These are phyloP conservation scores for Penicillium sp. DNA, from an alignment of 2,329 filamentous ascomycete species.

Conservation along the genomic window DNA sequence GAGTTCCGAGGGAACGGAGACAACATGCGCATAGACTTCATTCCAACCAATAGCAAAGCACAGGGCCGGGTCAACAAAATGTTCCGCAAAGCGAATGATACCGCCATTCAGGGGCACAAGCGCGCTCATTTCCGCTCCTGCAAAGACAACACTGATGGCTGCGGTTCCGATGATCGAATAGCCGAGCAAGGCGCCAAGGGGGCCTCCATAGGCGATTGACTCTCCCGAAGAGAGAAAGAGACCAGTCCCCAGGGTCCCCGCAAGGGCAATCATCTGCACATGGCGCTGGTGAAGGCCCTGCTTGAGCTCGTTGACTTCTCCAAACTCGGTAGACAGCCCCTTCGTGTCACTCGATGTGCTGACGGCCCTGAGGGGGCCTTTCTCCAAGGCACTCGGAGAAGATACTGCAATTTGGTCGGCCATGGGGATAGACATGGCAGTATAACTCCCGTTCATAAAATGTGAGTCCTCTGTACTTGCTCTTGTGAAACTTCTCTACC, in stretches of 20 bases:
- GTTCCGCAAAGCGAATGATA: constrained; percentile 41
- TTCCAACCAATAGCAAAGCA: constrained; percentile 43
- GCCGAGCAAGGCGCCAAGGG: constrained; percentile 44
- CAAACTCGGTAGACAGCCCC: neutral
- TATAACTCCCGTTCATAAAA: no score
- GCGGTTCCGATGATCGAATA: constrained; percentile 48
- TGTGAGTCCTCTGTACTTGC: no score
- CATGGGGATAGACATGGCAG: neutral
- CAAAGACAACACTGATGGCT: constrained; percentile 46
- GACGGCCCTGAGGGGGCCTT: neutral
- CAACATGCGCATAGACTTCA: constrained; percentile 46
- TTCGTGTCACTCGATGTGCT: neutral
- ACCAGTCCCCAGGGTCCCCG: constrained; percentile 55
- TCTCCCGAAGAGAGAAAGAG: constrained; percentile 55
- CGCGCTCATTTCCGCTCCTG: constrained; percentile 38
- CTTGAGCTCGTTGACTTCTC: constrained; percentile 1
- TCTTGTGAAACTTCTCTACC: no score
- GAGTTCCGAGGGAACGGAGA: constrained; percentile 55
- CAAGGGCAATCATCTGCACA: constrained; percentile 59
- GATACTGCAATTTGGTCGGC: neutral
- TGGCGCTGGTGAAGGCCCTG: constrained; percentile 28
- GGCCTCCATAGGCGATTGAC: constrained; percentile 48
- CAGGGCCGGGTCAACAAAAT: constrained; percentile 40
- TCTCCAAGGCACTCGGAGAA: neutral
- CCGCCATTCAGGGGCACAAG: constrained; percentile 42